Base-by-base conservation (phyloP, 225 moss, liverwort and hornwort species). In the Neckera pumila region DNA sequence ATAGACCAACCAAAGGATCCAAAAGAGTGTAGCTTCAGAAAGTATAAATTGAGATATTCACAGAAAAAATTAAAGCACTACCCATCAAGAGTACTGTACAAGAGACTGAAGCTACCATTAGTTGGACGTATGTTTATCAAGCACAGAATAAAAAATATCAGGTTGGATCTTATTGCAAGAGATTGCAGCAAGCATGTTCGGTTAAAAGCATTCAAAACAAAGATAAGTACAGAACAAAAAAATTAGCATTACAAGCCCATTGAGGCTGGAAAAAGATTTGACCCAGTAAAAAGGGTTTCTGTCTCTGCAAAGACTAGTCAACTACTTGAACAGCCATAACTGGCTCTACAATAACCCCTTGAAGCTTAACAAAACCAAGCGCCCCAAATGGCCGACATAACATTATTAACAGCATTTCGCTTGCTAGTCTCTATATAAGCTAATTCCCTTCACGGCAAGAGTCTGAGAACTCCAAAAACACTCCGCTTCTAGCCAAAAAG, bases 161-260 rank as follows among this genome's bases (percentile, higher is more conserved):
- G 4, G 14, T 76, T 5, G 14, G 77, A 56, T 6, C n/a, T 56
- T 15, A 9, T 4, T 77, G 76, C 76, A 23, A 77, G 33, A 64
- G 25, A 82, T 17, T 49, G 49, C 26, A 82, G 34, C 47, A 47
- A 47, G 63, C 64, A 64, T 21, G 63, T 20, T n/a, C 20, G n/a
- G 20, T 34, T 34, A 47, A 36, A 64, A 47, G 49, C 36, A 64
- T 66, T 75, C 60, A 82, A 49, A 61, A 61, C 61, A 34, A 45
- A 84, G 61, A 59, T 69, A 43, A 89, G 66, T 66, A 59, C 56
- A 88, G 60, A 5, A 16, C 2, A 17, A 75, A n/a, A n/a, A 80
- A 66, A 61, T 2, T 81, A 66, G 72, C 51, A 84, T 86, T 87
- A 91, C 91, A 89, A 89, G 89, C 89, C 84, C 80, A 84, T 84